A percentile compares a stretch with the other conserved stretches of the same genome.
Conservation (phyloP, 192 early-diverging fungal species). For the Powellomyces hirtus region DNA sequence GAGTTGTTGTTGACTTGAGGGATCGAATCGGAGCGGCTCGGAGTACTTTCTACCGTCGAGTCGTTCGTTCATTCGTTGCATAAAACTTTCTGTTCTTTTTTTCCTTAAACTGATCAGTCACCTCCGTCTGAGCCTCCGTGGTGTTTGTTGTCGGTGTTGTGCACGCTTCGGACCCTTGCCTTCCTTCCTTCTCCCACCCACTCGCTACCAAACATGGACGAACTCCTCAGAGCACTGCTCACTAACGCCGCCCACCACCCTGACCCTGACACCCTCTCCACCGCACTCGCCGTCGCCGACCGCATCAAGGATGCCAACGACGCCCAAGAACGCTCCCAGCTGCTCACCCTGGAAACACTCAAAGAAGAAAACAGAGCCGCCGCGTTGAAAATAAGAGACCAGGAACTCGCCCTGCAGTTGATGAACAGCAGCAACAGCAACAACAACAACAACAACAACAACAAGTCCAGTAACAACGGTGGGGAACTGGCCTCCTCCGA, state of each 20-base stretch:
- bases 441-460: background rate
- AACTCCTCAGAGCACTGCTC: constrained; percentile 12
- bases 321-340: background rate
- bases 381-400: background rate
- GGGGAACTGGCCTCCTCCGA: background rate
- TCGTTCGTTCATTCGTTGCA: too few species aligned
- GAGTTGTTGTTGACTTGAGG: too few species aligned
- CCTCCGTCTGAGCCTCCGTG: too few species aligned
- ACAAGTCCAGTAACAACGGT: background rate
- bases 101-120: too few species aligned
- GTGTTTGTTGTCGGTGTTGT: too few species aligned
- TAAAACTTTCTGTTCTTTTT: too few species aligned
- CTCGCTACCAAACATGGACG: too few species aligned
- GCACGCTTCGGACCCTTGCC: too few species aligned
- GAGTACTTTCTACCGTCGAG: too few species aligned
- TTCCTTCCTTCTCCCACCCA: too few species aligned
- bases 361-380: background rate
- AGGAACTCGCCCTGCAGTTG: constrained; percentile 3
- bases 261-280: constrained; percentile 7
- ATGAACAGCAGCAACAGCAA: background rate
- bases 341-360: background rate
- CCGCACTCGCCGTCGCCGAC: constrained; percentile 13
- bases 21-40: too few species aligned
- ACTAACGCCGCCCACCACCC: constrained; percentile 9
- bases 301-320: background rate